Conservation (phyloP, 176 grass and related monocot genomes). For the Rhynchospora pubera region DNA sequence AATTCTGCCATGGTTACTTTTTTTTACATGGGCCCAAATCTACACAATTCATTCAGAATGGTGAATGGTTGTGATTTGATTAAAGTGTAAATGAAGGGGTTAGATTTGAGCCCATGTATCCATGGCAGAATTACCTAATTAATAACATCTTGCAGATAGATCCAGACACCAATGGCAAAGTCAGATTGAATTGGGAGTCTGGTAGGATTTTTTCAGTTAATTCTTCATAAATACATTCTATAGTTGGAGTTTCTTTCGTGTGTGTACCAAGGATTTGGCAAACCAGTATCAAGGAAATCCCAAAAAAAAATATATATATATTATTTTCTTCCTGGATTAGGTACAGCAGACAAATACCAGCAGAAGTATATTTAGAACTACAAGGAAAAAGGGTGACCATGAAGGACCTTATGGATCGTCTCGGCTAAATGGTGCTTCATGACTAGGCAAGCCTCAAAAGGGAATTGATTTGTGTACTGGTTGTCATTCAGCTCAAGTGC, state of each 20-base stretch:
- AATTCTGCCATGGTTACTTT: neutral
- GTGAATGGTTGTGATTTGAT: too few relatives aligned
- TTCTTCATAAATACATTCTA: neutral
- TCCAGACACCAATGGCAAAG: neutral
- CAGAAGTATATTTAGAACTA: conserved; percentile 4
- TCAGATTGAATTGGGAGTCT: neutral
- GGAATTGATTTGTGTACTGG: conserved; percentile 92
- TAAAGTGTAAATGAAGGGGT: too few relatives aligned
- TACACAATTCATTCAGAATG: too few relatives aligned
- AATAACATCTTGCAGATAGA: neutral
- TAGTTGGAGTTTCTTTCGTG: neutral
- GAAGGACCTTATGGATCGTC: conserved; percentile 65
- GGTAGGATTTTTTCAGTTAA: neutral
- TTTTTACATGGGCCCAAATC: too few relatives aligned
- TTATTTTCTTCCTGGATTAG: neutral
- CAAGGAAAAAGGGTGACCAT: neutral
- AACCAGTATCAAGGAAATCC: neutral
- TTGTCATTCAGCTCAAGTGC: conserved; percentile 55
- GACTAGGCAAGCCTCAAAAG: conserved; percentile 92
- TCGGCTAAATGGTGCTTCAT: conserved; percentile 96
- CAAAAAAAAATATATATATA: too few relatives aligned
- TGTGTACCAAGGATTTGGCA: neutral
- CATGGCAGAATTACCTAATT: too few relatives aligned
- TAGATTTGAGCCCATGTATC: too few relatives aligned
- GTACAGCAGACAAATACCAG: neutral